A percentile compares a stretch with the other conserved stretches of the same genome.
phyloP scores from a whole-genome alignment of 2,329 filamentous ascomycete species.

The Arthroderma uncinatum region DNA sequence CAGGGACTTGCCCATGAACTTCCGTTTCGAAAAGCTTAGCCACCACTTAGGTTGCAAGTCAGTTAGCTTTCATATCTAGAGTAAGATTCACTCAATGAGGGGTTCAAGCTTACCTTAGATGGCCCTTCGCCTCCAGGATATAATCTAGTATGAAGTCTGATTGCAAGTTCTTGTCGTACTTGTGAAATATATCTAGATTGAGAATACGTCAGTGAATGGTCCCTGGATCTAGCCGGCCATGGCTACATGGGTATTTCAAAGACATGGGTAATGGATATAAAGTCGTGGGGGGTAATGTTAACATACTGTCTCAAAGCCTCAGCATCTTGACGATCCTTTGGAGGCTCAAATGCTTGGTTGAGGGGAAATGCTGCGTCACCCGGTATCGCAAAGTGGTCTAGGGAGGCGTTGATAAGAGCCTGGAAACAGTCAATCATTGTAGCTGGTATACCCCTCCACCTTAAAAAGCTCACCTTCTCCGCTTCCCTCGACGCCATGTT shows the following conservation, averaged over 20 bases:
- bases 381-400: conserved; percentile 90
- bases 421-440: conserved; percentile 43
- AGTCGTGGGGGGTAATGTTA: neutral
- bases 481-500: conserved; percentile 54
- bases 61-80: neutral
- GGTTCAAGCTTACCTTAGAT: conserved; percentile 42
- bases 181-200: conserved; percentile 55
- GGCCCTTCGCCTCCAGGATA: conserved; percentile 65
- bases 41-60: conserved; percentile 62
- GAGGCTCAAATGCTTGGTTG: conserved; percentile 93
- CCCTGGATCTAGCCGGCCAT: neutral
- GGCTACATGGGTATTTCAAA: neutral
- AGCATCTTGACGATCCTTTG: conserved; percentile 74
- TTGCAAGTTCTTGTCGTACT: conserved; percentile 82
- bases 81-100: neutral
- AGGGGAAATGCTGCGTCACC: conserved; percentile 87
- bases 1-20: conserved; percentile 96
- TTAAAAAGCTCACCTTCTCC: conserved; percentile 44
- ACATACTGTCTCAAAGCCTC: conserved; percentile 75
- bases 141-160: conserved; percentile 69
- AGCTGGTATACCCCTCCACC: conserved; percentile 9
- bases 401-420: conserved; percentile 78
- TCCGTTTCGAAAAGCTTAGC: conserved; percentile 97
- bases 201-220: neutral
- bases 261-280: neutral